Evolutionary conservation across 2,329 filamentous ascomycete genomes (phyloP).

Genomic region (Fusarium citri): DNA sequence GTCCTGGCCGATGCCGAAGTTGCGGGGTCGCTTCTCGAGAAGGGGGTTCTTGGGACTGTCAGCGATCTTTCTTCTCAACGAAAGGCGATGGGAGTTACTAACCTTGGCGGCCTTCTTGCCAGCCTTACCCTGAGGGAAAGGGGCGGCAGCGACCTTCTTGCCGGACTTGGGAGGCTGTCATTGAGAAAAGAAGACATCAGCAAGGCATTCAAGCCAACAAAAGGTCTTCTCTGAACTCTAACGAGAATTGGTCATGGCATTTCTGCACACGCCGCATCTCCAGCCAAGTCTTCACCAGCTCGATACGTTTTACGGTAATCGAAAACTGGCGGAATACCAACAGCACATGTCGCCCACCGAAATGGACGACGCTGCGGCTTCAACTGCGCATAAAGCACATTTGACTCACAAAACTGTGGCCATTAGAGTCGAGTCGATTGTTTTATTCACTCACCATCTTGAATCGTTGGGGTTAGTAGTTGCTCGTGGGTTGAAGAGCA

Average conservation of each 20-base stretch:
- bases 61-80: background rate
- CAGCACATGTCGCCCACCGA: constrained; percentile 42
- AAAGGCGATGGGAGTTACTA: constrained; percentile 54
- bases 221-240: constrained; percentile 93
- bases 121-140: constrained; percentile 95
- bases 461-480: constrained; percentile 52
- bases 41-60: constrained; percentile 87
- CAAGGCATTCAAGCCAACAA: constrained; percentile 79
- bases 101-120: constrained; percentile 98
- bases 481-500: constrained; percentile 53
- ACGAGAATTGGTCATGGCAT: constrained; percentile 73
- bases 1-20: constrained; percentile 99
- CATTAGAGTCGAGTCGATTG: constrained; percentile 52
- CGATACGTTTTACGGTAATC: constrained; percentile 40
- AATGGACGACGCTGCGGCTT: constrained; percentile 48
- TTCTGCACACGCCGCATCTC: constrained; percentile 67
- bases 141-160: constrained; percentile 98
- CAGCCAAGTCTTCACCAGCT: constrained; percentile 73
- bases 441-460: constrained; percentile 57
- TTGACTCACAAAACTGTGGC: constrained; percentile 54
- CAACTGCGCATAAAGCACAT: constrained; percentile 50
- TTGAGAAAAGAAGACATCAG: constrained; percentile 99
- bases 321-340: constrained; percentile 51
- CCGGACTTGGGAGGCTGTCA: constrained; percentile 99
- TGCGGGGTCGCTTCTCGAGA: constrained; percentile 96